These are phyloP conservation scores for Staphylotrichum tortipilum DNA, from an alignment of 495 filamentous ascomycete species.

Conservation along the genomic window DNA sequence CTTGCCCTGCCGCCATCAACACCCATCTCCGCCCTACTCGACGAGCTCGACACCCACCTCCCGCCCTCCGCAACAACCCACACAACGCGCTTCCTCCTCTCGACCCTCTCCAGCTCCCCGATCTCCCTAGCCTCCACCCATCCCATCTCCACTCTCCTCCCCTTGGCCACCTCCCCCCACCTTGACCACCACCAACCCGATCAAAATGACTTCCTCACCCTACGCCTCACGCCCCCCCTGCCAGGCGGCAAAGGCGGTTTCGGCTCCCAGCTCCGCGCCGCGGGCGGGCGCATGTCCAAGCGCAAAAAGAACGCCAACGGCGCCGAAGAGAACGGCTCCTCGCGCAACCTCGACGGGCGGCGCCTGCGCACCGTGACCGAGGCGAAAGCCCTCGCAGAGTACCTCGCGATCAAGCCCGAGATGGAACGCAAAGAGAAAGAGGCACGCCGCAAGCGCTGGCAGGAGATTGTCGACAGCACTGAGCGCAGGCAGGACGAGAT, in stretches of 20 bases:
- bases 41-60: slow-evolving; percentile 54
- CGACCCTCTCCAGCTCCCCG: slow-evolving; percentile 70
- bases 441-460: slow-evolving; percentile 68
- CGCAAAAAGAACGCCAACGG: slow-evolving; percentile 57
- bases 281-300: slow-evolving; percentile 95
- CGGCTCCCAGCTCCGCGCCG: slow-evolving; percentile 91
- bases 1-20: slow-evolving; percentile 59
- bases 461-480: slow-evolving; percentile 72
- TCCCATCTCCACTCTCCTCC: slow-evolving; percentile 46
- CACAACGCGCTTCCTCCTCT: slow-evolving; percentile 56
- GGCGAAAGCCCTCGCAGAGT: slow-evolving; percentile 90
- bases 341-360: slow-evolving; percentile 86
- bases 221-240: slow-evolving; percentile 66
- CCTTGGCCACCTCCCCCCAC: slow-evolving; percentile 21
- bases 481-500: slow-evolving; percentile 77
- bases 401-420: slow-evolving; percentile 88
- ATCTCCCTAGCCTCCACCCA: slow-evolving; percentile 39
- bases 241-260: slow-evolving; percentile 95
- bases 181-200: slow-evolving; percentile 11
- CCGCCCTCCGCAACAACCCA: slow-evolving; percentile 32
- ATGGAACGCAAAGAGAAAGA: slow-evolving; percentile 92
- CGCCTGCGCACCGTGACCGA: slow-evolving; percentile 85
- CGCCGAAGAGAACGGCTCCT: slow-evolving; percentile 76
- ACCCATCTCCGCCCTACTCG: slow-evolving; percentile 55
- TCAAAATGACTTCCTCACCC: slow-evolving; percentile 56